Evolutionary conservation across 345 rosid genomes (phyloP).

Genomic region (Moricandia arvensis): DNA sequence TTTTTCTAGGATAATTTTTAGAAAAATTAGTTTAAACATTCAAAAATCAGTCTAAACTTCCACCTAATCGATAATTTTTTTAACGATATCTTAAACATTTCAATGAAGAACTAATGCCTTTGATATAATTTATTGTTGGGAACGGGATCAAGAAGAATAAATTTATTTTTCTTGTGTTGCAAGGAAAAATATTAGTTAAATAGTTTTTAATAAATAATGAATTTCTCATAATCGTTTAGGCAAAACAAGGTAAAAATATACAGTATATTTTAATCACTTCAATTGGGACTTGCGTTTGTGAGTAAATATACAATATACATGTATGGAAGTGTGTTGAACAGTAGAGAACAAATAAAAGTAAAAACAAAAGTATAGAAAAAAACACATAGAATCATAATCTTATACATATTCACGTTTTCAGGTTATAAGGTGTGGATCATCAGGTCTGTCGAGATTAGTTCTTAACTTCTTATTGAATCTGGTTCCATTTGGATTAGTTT

Average conservation of each 20-base stretch:
- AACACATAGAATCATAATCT: background rate
- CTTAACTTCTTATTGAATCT: too few relatives aligned
- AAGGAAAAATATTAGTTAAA: background rate
- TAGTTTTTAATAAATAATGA: too few relatives aligned
- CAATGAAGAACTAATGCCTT: background rate
- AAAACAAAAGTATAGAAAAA: background rate
- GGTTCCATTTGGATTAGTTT: too few relatives aligned
- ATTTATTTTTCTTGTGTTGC: background rate
- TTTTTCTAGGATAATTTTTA: too few relatives aligned
- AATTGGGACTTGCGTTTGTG: background rate
- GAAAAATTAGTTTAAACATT: too few relatives aligned
- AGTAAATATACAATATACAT: background rate
- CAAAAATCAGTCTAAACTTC: too few relatives aligned
- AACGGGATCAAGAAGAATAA: background rate
- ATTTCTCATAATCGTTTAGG: too few relatives aligned
- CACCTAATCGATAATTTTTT: too few relatives aligned
- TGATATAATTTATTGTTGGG: conserved; percentile 21
- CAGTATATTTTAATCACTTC: too few relatives aligned
- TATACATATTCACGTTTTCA: too few relatives aligned
- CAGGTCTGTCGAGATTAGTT: too few relatives aligned
- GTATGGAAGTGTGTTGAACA: background rate
- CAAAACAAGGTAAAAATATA: background rate
- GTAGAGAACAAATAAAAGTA: background rate
- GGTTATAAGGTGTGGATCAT: too few relatives aligned
- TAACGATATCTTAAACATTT: background rate